A percentile compares a stretch with the other conserved stretches of the same genome.
These are phyloP conservation scores for Wolfiporia cocos DNA, from an alignment of 1,284 basidiomycete genomes.

Conservation along the genomic window DNA sequence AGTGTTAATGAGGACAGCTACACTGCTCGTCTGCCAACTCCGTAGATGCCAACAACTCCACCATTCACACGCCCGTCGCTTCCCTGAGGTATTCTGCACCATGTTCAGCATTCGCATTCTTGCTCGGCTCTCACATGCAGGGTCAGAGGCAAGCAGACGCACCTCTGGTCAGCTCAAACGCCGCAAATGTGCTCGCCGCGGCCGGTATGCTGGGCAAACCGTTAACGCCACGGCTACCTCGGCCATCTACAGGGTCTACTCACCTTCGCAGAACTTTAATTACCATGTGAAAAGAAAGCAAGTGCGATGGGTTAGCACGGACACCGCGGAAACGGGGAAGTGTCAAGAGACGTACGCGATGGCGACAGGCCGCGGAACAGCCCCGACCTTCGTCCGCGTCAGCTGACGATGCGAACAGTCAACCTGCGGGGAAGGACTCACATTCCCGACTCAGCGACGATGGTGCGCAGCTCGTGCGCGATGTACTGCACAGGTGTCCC, in stretches of 20 bases:
- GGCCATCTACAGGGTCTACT: slow-evolving; percentile 1
- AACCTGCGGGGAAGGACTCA: slow-evolving; percentile 35
- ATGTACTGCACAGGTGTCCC: slow-evolving; percentile 84
- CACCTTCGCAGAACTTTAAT: slow-evolving; percentile 53
- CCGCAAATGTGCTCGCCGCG: slow-evolving; percentile 88
- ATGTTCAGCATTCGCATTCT: not conserved
- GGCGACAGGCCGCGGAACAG: slow-evolving; percentile 73
- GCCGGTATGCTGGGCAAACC: slow-evolving; percentile 71
- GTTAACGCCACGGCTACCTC: slow-evolving; percentile 1
- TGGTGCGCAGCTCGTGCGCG: slow-evolving; percentile 55
- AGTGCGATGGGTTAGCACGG: no score
- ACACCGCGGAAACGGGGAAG: not conserved
- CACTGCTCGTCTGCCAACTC: no score
- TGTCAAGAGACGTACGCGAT: slow-evolving; percentile 43
- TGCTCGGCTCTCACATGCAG: not conserved
- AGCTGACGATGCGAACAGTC: not conserved
- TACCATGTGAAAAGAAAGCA: not conserved
- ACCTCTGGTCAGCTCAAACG: slow-evolving; percentile 84
- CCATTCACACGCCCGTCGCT: slow-evolving; percentile 19
- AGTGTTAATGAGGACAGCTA: no score
- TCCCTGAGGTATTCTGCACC: slow-evolving; percentile 22
- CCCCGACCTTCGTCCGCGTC: slow-evolving; percentile 45
- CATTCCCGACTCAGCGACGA: slow-evolving; percentile 74
- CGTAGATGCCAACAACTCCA: not conserved
- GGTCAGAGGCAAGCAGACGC: slow-evolving; percentile 1